Percentiles rank a stretch among this genome's conserved stretches.
phyloP scores from a whole-genome alignment of 2,329 filamentous ascomycete species.

The Fusarium lyarnte region DNA sequence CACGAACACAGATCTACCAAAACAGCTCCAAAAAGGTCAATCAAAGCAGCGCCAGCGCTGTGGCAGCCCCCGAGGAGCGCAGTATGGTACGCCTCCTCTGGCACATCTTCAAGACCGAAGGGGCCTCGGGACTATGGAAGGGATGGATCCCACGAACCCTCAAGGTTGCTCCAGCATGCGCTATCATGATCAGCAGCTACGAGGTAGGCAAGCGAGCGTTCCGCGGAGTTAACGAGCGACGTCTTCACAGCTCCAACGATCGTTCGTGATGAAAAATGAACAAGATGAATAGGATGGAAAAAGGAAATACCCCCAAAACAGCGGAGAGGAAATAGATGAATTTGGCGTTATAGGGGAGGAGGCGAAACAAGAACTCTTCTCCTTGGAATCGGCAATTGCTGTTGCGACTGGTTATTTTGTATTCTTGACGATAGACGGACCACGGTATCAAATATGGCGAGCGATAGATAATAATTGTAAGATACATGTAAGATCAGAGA shows the following conservation, averaged over 20 bases:
- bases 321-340: conserved; percentile 13
- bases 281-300: conserved; percentile 1
- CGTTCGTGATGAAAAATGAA: conserved; percentile 13
- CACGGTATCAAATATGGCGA: conserved; percentile 24
- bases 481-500: conserved; percentile 18
- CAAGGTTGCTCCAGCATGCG: conserved; percentile 95
- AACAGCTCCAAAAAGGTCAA: conserved; percentile 54
- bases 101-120: conserved; percentile 91
- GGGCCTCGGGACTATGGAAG: conserved; percentile 81
- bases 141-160: conserved; percentile 92
- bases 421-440: conserved; percentile 28
- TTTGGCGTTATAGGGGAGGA: conserved; percentile 33
- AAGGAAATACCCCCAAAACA: conserved; percentile 20
- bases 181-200: conserved; percentile 99
- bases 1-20: conserved; percentile 84
- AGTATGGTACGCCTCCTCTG: conserved; percentile 85
- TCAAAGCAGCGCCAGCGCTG: conserved; percentile 43
- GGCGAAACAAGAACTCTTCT: conserved; percentile 27
- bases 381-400: conserved; percentile 1
- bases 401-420: background rate
- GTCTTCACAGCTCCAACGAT: conserved; percentile 10
- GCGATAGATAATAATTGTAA: conserved; percentile 42
- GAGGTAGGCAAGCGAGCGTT: conserved; percentile 95
- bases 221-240: conserved; percentile 72
- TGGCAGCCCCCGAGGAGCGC: conserved; percentile 73